Percentiles rank a stretch among this genome's conserved stretches.
Conservation (phyloP, 345 rosid species). For the Linum lewisii region DNA sequence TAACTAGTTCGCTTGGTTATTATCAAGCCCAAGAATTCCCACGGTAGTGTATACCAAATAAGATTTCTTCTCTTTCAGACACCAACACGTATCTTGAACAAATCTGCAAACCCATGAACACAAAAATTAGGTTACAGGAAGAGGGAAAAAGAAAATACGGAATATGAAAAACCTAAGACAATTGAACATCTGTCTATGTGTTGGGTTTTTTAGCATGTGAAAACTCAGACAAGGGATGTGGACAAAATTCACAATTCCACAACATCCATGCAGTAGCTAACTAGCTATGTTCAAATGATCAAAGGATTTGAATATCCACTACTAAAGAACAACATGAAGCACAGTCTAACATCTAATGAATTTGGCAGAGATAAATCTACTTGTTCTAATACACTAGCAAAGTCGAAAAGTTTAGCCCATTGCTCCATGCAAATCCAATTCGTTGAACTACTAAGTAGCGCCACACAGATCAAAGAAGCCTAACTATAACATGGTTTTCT, state of each 20-base stretch:
- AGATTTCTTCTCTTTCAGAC: constrained; percentile 80
- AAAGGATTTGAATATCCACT: neutral
- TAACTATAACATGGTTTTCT: neutral
- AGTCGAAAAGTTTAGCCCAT: no score
- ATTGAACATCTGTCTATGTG: neutral
- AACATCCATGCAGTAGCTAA: neutral
- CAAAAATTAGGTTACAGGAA: neutral
- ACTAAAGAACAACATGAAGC: neutral
- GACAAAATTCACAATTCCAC: neutral
- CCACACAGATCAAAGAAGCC: neutral
- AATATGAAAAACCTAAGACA: neutral
- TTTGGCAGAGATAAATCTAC: neutral
- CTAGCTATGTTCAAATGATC: neutral
- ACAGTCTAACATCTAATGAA: neutral
- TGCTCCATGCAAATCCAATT: neutral
- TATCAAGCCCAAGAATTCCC: constrained; percentile 76
- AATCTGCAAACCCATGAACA: constrained; percentile 40
- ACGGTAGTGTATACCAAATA: constrained; percentile 88
- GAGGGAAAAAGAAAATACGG: neutral
- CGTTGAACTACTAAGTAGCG: neutral
- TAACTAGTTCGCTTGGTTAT: constrained; percentile 55
- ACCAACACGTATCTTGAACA: constrained; percentile 69
- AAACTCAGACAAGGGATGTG: neutral
- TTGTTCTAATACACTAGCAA: no score
- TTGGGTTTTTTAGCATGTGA: neutral